Conservation (phyloP, 495 filamentous ascomycete species). For the Glonium stellatum region DNA sequence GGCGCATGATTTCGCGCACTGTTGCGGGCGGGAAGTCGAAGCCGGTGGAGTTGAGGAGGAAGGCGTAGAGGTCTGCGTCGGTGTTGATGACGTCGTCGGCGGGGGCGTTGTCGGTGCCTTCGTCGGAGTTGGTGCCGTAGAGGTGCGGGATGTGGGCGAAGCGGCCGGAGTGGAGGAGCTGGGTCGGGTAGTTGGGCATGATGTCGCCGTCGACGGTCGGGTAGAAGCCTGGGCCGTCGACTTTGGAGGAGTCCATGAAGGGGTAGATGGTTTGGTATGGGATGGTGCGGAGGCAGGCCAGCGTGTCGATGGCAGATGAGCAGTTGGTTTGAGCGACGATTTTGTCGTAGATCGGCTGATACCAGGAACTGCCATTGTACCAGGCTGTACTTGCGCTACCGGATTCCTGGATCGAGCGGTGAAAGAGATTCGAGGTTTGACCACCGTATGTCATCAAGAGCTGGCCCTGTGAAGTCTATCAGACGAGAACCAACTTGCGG, state of each 20-base stretch:
- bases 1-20: conserved; percentile 20
- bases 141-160: conserved; percentile 28
- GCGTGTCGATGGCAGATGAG: conserved; percentile 20
- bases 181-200: conserved; percentile 25
- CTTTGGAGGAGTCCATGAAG: conserved; percentile 24
- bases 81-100: conserved; percentile 22
- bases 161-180: conserved; percentile 19
- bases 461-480: conserved; percentile 16
- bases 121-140: conserved; percentile 25
- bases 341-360: conserved; percentile 28
- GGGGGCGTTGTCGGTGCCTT: conserved; percentile 28
- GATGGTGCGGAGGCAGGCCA: conserved; percentile 25
- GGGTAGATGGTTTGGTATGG: conserved; percentile 24
- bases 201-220: conserved; percentile 29
- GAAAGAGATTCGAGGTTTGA: conserved; percentile 21
- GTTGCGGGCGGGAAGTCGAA: conserved; percentile 21
- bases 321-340: conserved; percentile 25
- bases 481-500: not conserved
- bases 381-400: conserved; percentile 25
- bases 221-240: conserved; percentile 26
- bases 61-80: conserved; percentile 19
- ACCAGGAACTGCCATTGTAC: conserved; percentile 29
- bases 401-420: conserved; percentile 27
- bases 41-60: conserved; percentile 19
- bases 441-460: conserved; percentile 22